These are phyloP conservation scores for Dentipellis sp. DNA, from an alignment of 768 basidiomycete genomes.

Conservation along the genomic window DNA sequence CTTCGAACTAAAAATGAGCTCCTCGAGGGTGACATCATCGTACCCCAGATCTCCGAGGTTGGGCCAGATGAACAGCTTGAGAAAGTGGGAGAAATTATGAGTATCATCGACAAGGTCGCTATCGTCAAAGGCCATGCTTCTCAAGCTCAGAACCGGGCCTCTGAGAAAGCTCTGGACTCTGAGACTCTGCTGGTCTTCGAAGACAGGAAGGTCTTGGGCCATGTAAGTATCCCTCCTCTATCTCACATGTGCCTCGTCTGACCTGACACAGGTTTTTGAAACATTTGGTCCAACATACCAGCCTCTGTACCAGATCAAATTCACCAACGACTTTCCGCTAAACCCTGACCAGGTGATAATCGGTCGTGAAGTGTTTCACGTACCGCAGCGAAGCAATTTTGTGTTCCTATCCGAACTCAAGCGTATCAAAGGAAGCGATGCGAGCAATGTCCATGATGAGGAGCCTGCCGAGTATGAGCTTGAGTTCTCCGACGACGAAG, in stretches of 20 bases:
- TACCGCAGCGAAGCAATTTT: constrained; percentile 72
- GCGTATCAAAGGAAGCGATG: constrained; percentile 79
- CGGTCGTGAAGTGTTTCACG: constrained; percentile 70
- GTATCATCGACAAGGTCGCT: constrained; percentile 60
- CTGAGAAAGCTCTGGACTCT: constrained; percentile 67
- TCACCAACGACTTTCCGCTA: constrained; percentile 57
- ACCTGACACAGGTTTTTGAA: constrained; percentile 65
- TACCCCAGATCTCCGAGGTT: constrained; percentile 60
- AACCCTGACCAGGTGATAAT: constrained; percentile 44
- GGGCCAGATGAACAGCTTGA: constrained; percentile 58
- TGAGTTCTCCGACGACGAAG: constrained; percentile 95
- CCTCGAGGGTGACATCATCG: constrained; percentile 41
- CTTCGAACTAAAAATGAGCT: constrained; percentile 68
- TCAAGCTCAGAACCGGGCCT: constrained; percentile 31
- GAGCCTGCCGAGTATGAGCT: constrained; percentile 84
- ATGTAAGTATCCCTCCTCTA: constrained; percentile 42
- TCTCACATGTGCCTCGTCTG: constrained; percentile 5
- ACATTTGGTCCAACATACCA: constrained; percentile 91
- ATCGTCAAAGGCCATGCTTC: constrained; percentile 59
- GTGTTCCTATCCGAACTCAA: constrained; percentile 72
- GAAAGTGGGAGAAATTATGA: constrained; percentile 71
- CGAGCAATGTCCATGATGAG: constrained; percentile 91
- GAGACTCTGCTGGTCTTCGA: constrained; percentile 88
- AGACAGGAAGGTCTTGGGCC: constrained; percentile 84
- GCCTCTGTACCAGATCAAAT: constrained; percentile 84